Percentiles rank a stretch among this genome's conserved stretches.
Conservation (phyloP, 306 rosid genomes). For the Lathyrus oleraceus region DNA sequence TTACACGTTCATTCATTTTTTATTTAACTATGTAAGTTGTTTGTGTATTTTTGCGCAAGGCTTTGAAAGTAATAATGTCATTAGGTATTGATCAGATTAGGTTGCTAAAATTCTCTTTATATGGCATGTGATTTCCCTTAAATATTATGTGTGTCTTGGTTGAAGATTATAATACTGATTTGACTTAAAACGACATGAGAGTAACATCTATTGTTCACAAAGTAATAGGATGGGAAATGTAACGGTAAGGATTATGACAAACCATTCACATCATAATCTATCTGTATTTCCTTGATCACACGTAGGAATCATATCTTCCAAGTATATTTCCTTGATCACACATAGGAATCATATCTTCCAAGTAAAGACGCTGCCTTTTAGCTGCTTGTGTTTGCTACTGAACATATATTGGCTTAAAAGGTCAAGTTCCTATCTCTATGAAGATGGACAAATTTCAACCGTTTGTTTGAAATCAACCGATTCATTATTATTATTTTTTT, state of each 20-base stretch:
- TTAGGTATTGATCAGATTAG: constrained; percentile 9
- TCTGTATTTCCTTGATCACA: not conserved
- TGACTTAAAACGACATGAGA: constrained; percentile 6
- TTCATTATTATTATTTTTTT: too few relatives aligned
- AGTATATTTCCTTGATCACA: not conserved
- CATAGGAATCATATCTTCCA: not conserved
- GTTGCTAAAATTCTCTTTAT: not conserved
- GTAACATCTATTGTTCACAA: constrained; percentile 17
- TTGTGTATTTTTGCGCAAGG: not conserved
- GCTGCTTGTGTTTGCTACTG: constrained; percentile 31
- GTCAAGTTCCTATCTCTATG: constrained; percentile 3
- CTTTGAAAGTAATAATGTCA: not conserved
- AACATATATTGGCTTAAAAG: constrained; percentile 35
- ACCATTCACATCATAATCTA: constrained; percentile 15
- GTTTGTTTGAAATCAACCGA: too few relatives aligned
- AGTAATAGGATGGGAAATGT: constrained; percentile 21
- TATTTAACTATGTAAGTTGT: not conserved
- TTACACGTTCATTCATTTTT: not conserved
- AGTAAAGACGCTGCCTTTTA: not conserved
- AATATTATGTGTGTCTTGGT: not conserved
- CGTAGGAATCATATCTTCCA: not conserved
- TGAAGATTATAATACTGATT: constrained; percentile 5
- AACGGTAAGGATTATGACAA: constrained; percentile 4
- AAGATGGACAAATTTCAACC: too few relatives aligned
- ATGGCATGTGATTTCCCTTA: not conserved